Percentiles rank a stretch among this genome's conserved stretches.
These are phyloP conservation scores for Fusarium globosum DNA, from an alignment of 2,329 filamentous ascomycete genomes.

Conservation along the genomic window DNA sequence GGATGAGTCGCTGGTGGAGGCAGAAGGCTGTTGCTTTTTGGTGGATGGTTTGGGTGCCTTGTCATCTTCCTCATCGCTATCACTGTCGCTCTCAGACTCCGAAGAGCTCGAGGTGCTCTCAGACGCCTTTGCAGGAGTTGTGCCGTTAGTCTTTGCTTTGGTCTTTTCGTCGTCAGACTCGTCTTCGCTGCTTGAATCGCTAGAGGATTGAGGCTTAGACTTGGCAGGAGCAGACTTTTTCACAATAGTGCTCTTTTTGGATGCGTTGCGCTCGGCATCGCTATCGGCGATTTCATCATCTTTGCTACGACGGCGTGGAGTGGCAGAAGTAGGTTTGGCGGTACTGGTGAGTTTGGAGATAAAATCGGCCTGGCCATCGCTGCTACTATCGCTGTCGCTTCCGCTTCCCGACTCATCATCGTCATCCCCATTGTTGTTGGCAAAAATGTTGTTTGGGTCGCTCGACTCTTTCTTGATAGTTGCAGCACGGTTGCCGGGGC, in stretches of 20 bases:
- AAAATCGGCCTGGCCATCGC: slow-evolving; percentile 42
- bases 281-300: slow-evolving; percentile 57
- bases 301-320: slow-evolving; percentile 45
- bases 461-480: slow-evolving; percentile 48
- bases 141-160: slow-evolving; percentile 39
- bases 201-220: slow-evolving; percentile 33
- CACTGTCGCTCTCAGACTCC: slow-evolving; percentile 46
- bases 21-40: slow-evolving; percentile 32
- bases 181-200: slow-evolving; percentile 46
- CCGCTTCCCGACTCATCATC: slow-evolving; percentile 48
- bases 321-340: slow-evolving; percentile 26
- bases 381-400: slow-evolving; percentile 39
- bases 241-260: slow-evolving; percentile 35
- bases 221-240: slow-evolving; percentile 35
- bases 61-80: slow-evolving; percentile 43
- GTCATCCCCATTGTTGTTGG: slow-evolving; percentile 47
- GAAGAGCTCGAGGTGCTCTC: slow-evolving; percentile 43
- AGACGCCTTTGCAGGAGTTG: slow-evolving; percentile 21
- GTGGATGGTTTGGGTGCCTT: slow-evolving; percentile 29
- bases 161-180: slow-evolving; percentile 43
- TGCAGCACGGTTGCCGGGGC: slow-evolving; percentile 41
- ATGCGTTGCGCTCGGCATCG: slow-evolving; percentile 52
- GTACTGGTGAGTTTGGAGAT: slow-evolving; percentile 48
- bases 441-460: slow-evolving; percentile 46
- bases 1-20: too few species aligned